Percentiles rank a stretch among this genome's conserved stretches.
phyloP scores from a whole-genome alignment of 192 early-diverging fungal species.

The Mortierella claussenii region DNA sequence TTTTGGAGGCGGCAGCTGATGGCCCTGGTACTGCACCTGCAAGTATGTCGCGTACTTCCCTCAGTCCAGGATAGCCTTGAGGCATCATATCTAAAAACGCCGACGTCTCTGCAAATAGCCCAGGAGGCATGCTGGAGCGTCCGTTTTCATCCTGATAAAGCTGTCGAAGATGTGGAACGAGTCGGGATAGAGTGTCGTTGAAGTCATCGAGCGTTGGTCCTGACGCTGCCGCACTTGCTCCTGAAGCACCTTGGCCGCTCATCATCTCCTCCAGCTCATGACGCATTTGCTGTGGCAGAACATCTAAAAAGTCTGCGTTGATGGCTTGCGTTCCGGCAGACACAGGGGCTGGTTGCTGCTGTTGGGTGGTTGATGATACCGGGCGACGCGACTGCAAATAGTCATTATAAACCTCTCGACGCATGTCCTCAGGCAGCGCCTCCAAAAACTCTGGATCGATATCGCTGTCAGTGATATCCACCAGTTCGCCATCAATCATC shows the following conservation, averaged over 20 bases:
- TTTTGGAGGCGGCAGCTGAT: slow-evolving; percentile 41
- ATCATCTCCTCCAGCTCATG: slow-evolving; percentile 84
- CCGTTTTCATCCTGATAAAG: slow-evolving; percentile 60
- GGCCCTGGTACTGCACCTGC: slow-evolving; percentile 11
- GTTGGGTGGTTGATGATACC: slow-evolving; percentile 24
- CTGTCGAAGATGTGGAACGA: slow-evolving; percentile 66
- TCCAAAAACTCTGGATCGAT: slow-evolving; percentile 95
- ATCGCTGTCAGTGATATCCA: slow-evolving; percentile 93
- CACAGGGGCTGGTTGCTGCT: slow-evolving; percentile 16
- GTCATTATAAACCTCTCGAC: slow-evolving; percentile 90
- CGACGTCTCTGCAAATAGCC: slow-evolving; percentile 63
- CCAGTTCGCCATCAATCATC: slow-evolving; percentile 78
- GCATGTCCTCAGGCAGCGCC: slow-evolving; percentile 94
- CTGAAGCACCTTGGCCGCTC: slow-evolving; percentile 50
- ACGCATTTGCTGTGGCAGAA: slow-evolving; percentile 90
- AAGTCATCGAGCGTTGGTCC: slow-evolving; percentile 27
- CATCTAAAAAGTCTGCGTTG: slow-evolving; percentile 89
- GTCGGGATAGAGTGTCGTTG: slow-evolving; percentile 65
- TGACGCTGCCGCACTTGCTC: background rate
- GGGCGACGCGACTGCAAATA: slow-evolving; percentile 65
- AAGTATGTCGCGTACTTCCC: slow-evolving; percentile 50
- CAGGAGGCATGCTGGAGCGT: slow-evolving; percentile 51
- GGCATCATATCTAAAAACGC: slow-evolving; percentile 37
- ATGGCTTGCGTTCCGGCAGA: slow-evolving; percentile 57
- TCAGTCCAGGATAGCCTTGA: slow-evolving; percentile 38